phyloP scores from a whole-genome alignment of 2,329 filamentous ascomycete species.

The Penicillium sp. region DNA sequence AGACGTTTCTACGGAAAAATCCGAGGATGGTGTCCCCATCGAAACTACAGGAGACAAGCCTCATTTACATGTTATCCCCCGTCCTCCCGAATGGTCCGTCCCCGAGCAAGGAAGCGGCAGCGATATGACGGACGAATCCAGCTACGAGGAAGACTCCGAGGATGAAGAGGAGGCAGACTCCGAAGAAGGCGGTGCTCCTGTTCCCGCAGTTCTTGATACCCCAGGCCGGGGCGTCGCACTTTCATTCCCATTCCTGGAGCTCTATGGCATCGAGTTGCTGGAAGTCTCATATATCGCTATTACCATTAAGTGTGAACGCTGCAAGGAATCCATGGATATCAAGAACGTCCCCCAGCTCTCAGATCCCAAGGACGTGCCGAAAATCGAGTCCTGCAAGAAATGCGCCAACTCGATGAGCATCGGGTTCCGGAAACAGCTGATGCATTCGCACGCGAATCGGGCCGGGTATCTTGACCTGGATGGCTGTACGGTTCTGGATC shows the following conservation, averaged over 20 bases:
- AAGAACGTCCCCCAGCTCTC: conserved; percentile 62
- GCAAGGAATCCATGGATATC: conserved; percentile 72
- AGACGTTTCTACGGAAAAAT: conserved; percentile 14
- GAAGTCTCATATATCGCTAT: conserved; percentile 68
- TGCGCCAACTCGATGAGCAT: conserved; percentile 54
- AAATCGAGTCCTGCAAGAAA: conserved; percentile 56
- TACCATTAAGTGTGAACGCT: conserved; percentile 75
- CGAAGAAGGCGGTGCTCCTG: conserved; percentile 37
- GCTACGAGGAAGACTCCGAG: conserved; percentile 49
- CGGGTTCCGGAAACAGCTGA: conserved; percentile 66
- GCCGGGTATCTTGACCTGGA: conserved; percentile 78
- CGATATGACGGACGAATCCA: conserved; percentile 46
- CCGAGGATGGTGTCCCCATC: conserved; percentile 1
- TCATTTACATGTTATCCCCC: conserved; percentile 71
- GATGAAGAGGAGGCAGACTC: conserved; percentile 47
- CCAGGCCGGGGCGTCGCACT: conserved; percentile 72
- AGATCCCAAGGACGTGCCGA: conserved; percentile 44
- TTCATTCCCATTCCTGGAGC: conserved; percentile 74
- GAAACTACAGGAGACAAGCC: conserved; percentile 51
- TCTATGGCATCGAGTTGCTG: conserved; percentile 75
- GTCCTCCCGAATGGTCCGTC: conserved; percentile 73
- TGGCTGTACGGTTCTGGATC: conserved; percentile 72
- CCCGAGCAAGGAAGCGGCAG: conserved; percentile 36
- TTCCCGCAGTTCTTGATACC: conserved; percentile 39
- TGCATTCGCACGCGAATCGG: conserved; percentile 72